A percentile compares a stretch with the other conserved stretches of the same genome.
phyloP scores from a whole-genome alignment of 352 stramenopile species.

The Pythium brachiatum region DNA sequence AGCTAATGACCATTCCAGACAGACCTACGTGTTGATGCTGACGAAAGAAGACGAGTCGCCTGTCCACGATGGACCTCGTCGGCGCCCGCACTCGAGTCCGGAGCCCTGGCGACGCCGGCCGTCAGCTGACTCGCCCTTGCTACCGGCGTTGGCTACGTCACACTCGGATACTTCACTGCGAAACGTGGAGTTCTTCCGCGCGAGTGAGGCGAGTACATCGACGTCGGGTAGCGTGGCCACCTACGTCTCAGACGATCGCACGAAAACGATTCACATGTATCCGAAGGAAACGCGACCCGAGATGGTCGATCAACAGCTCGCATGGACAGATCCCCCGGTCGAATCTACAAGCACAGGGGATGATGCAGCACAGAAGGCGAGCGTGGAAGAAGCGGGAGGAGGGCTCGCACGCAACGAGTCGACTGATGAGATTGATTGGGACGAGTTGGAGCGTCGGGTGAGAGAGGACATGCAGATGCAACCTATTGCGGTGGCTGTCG shows the following conservation, averaged over 20 bases:
- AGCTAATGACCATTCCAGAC: neutral
- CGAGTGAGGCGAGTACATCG: neutral
- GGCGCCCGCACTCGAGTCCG: slow-evolving; percentile 25
- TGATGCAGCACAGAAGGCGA: no score
- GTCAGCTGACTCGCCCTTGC: neutral
- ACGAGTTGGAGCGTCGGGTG: neutral
- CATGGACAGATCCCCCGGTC: neutral
- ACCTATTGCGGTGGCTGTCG: no score
- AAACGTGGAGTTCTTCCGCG: slow-evolving; percentile 5
- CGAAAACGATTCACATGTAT: slow-evolving; percentile 11
- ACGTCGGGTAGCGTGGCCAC: neutral
- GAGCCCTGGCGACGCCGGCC: slow-evolving; percentile 14
- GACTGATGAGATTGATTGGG: neutral
- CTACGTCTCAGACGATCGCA: slow-evolving; percentile 5
- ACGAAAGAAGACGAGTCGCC: neutral
- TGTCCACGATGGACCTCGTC: neutral
- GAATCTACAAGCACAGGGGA: neutral
- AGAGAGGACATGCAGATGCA: neutral
- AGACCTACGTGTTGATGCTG: slow-evolving; percentile 13
- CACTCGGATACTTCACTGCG: slow-evolving; percentile 2
- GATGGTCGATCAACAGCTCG: slow-evolving; percentile 3
- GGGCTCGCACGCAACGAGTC: neutral
- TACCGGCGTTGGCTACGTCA: slow-evolving; percentile 17
- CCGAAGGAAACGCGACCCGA: neutral
- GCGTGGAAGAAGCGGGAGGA: neutral